Conservation (phyloP, 139 green algal species). For the Tetradesmus lagerheimii region DNA sequence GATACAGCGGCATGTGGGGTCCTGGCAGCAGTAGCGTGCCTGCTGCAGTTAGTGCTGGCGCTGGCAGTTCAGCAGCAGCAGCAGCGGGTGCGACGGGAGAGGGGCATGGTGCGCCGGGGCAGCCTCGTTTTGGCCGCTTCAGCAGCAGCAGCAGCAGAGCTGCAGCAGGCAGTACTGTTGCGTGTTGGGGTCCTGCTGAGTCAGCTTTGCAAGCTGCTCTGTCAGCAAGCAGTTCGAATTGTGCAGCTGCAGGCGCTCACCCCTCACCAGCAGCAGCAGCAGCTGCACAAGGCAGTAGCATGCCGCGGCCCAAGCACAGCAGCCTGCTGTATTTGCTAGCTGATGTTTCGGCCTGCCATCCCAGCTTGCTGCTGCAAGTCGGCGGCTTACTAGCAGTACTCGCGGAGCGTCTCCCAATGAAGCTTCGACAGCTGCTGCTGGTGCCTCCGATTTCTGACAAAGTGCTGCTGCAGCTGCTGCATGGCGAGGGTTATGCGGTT, state of each 20-base stretch:
- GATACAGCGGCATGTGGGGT: neutral
- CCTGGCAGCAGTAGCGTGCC: no score
- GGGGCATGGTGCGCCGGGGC: no score
- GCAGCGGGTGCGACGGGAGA: neutral
- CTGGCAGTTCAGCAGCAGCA: neutral
- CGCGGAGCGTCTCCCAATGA: slow-evolving; percentile 3
- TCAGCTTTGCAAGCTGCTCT: neutral
- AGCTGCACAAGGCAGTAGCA: neutral
- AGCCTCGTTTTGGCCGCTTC: neutral
- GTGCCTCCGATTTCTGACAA: neutral
- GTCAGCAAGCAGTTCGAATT: neutral
- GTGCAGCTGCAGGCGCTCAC: neutral
- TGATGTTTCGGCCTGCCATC: neutral
- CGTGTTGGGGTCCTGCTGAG: neutral
- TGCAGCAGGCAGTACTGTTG: neutral
- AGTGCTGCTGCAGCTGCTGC: slow-evolving; percentile 21
- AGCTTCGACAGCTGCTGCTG: slow-evolving; percentile 19
- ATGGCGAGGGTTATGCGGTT: slow-evolving; percentile 7
- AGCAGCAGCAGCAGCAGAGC: neutral
- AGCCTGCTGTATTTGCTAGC: slow-evolving; percentile 27
- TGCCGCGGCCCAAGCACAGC: neutral
- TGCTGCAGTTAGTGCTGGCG: no score
- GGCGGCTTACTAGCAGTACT: neutral
- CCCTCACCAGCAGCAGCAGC: neutral
- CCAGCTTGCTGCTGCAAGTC: slow-evolving; percentile 2